Evolutionary conservation across 1,284 basidiomycete genomes (phyloP).

Genomic region (Sanghuangporus weigelae): DNA sequence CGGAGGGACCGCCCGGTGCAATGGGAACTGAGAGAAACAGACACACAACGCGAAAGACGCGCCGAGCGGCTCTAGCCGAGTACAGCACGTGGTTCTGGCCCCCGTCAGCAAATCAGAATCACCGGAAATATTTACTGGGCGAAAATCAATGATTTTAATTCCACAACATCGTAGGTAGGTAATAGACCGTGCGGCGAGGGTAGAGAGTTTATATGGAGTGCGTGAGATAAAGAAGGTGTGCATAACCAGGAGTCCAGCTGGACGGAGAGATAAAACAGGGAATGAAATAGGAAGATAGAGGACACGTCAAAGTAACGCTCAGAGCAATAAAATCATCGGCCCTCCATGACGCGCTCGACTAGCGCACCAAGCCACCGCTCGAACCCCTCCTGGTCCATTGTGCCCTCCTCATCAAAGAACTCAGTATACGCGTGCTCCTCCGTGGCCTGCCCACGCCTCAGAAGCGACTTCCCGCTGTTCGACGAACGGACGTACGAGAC

Average conservation of each 20-base stretch:
- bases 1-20: no score
- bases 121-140: no score
- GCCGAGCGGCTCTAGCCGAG: no score
- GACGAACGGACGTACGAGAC: slow-evolving; percentile 70
- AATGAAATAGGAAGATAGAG: neutral
- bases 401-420: slow-evolving; percentile 70
- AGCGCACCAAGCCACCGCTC: slow-evolving; percentile 69
- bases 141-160: neutral
- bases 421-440: slow-evolving; percentile 50
- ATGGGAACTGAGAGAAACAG: no score
- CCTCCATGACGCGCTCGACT: slow-evolving; percentile 40
- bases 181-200: neutral
- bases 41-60: no score
- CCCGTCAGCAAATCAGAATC: no score
- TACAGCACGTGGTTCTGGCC: no score
- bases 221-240: neutral
- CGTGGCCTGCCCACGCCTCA: slow-evolving; percentile 55
- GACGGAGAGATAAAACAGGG: neutral
- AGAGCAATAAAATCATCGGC: neutral
- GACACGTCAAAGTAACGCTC: neutral
- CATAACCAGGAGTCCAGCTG: neutral
- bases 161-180: neutral
- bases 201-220: neutral
- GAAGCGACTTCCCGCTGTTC: slow-evolving; percentile 69
- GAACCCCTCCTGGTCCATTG: slow-evolving; percentile 62